Percentiles rank a stretch among this genome's conserved stretches.
These are phyloP conservation scores for Tolypocladium capitatum DNA, from an alignment of 2,329 filamentous ascomycete genomes.

Conservation along the genomic window DNA sequence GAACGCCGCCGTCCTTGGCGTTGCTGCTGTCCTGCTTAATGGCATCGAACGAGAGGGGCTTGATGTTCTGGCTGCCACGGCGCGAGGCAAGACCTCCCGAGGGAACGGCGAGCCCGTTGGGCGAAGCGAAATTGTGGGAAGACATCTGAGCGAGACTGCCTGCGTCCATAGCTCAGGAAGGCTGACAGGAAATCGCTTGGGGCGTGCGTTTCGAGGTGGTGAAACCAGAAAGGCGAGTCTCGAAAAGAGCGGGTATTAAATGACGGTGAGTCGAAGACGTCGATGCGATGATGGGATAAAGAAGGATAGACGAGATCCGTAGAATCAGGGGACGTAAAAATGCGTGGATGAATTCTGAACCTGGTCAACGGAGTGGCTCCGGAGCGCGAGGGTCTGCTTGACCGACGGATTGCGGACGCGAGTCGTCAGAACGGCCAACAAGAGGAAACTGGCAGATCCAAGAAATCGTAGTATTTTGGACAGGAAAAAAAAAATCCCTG, in stretches of 20 bases:
- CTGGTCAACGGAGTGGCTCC: neutral
- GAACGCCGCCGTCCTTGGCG: conserved; percentile 51
- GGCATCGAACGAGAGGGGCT: conserved; percentile 70
- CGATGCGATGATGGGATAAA: conserved; percentile 1
- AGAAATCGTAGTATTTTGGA: neutral
- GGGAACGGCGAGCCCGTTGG: conserved; percentile 61
- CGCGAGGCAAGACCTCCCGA: conserved; percentile 69
- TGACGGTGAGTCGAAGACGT: neutral
- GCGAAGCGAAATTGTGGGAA: conserved; percentile 65
- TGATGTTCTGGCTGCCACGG: conserved; percentile 76
- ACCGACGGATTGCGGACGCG: neutral
- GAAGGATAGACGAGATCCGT: conserved; percentile 4
- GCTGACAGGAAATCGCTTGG: conserved; percentile 5
- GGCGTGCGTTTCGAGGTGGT: conserved; percentile 4
- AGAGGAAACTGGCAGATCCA: neutral
- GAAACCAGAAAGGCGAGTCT: conserved; percentile 8
- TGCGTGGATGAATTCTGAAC: neutral
- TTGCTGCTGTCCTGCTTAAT: conserved; percentile 58
- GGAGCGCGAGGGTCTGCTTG: neutral
- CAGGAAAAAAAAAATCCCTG: neutral
- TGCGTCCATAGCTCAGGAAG: conserved; percentile 62
- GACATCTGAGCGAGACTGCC: conserved; percentile 99
- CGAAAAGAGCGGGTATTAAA: neutral
- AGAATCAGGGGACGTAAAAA: neutral
- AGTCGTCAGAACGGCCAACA: conserved; percentile 3